Evolutionary conservation across 1,139 yeast genomes (phyloP).

Genomic region (Blastobotrys petasosporus): DNA sequence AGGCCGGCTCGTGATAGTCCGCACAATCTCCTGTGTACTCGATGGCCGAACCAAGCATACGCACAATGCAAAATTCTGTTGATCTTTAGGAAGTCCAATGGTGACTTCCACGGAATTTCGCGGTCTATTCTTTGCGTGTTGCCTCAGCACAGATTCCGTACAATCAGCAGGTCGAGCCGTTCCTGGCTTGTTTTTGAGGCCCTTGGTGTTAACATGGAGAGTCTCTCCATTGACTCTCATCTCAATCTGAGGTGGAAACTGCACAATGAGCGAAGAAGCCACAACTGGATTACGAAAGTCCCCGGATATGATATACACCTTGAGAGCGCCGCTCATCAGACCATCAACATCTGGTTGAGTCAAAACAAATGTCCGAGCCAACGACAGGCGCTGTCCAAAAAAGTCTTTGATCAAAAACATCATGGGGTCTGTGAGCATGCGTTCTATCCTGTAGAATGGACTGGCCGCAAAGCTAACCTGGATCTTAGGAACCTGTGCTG

Average conservation of each 20-base stretch:
- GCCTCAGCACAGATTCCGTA: constrained; percentile 20
- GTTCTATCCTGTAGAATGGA: constrained; percentile 29
- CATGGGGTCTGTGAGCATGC: constrained; percentile 23
- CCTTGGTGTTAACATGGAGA: constrained; percentile 24
- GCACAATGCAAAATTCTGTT: constrained; percentile 26
- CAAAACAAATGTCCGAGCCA: constrained; percentile 18
- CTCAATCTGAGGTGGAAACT: constrained; percentile 26
- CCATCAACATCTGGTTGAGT: constrained; percentile 12
- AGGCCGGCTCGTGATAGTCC: constrained; percentile 25
- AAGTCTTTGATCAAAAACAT: constrained; percentile 20
- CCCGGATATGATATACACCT: constrained; percentile 23
- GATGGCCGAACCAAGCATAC: constrained; percentile 27
- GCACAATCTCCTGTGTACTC: constrained; percentile 25
- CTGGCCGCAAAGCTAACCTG: constrained; percentile 23
- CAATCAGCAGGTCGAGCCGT: constrained; percentile 38
- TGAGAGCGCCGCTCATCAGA: constrained; percentile 9
- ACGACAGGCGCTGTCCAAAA: constrained; percentile 15
- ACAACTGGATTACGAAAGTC: constrained; percentile 9
- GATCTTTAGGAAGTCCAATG: constrained; percentile 18
- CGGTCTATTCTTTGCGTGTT: constrained; percentile 7
- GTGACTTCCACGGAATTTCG: constrained; percentile 25
- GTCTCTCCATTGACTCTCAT: constrained; percentile 20
- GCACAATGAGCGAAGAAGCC: constrained; percentile 17
- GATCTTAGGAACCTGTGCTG: no score
- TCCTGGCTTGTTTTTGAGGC: constrained; percentile 36